These are phyloP conservation scores for Tricholoma saponaceum DNA, from an alignment of 768 basidiomycete species.

Conservation along the genomic window DNA sequence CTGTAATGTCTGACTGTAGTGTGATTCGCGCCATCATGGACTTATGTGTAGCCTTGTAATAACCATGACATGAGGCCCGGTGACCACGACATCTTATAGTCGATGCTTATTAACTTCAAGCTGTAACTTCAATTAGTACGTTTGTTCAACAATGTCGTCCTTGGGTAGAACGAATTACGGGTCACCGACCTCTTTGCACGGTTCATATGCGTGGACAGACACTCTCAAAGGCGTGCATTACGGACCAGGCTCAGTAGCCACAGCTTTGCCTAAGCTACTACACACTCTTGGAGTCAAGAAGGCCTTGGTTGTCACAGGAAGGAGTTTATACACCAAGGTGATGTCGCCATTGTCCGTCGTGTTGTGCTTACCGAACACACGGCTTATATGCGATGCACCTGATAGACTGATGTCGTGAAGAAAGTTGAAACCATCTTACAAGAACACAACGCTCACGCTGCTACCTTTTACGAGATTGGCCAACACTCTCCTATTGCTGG, in stretches of 20 bases:
- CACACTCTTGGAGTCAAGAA: conserved; percentile 50
- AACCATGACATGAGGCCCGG: no score
- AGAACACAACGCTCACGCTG: conserved; percentile 54
- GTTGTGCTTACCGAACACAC: background rate
- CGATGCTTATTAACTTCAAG: no score
- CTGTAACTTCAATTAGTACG: no score
- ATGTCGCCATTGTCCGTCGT: background rate
- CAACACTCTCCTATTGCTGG: conserved; percentile 69
- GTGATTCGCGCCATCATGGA: no score
- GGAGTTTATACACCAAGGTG: conserved; percentile 63
- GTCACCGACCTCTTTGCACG: conserved; percentile 27
- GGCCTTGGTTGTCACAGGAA: conserved; percentile 71
- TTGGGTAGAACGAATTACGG: background rate
- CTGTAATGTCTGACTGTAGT: no score
- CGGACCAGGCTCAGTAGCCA: conserved; percentile 62
- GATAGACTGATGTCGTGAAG: conserved; percentile 57
- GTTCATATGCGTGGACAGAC: conserved; percentile 65
- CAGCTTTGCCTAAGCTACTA: conserved; percentile 62
- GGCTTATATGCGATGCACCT: background rate
- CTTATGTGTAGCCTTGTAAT: no score
- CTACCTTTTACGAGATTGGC: conserved; percentile 70
- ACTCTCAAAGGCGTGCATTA: conserved; percentile 67
- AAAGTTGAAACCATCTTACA: conserved; percentile 53
- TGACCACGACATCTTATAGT: no score
- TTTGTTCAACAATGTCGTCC: background rate